Base-by-base conservation (phyloP, 2,329 filamentous ascomycete genomes). In the Cladosporium austrohemisphaericum region DNA sequence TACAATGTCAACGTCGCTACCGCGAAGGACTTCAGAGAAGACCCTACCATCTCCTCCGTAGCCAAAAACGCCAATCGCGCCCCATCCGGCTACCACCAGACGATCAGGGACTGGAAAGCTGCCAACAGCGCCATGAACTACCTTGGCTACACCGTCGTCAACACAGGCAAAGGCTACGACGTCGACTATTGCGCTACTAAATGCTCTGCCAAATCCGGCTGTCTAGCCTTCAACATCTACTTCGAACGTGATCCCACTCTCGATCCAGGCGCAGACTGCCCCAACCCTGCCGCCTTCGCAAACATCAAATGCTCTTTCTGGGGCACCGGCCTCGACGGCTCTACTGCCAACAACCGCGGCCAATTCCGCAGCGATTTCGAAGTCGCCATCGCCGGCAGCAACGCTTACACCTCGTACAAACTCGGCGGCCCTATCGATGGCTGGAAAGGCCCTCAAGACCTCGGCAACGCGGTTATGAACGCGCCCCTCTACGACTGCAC, bases 301-400 rank as follows among this genome's bases (percentile, higher is more conserved):
- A 63, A 61, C 32, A 53, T 56, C 52, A 68, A 68, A 51, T 70
- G 68, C 53, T 60, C 63, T 2, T 55, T 65, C 19, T 70, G 64
- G 59, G 67, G 68, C 11, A 58, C 60, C 3, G 54, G 55, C 2
- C 51, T 68, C 38, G 50, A 50, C n/a, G 49, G 54, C 6, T 54
- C 44, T 2, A 65, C 60, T 7, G 67, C 66, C 4, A 64, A 46
- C 25, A 71, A 70, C 54, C 37, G 26, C 3, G 68, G 66, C 19
- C 59, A 69, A 53, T 63, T 51, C 47, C 61, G 65, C 8, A 56
- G 51, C 22, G 35, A 57, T 14, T 64, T 74, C 65, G 57, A 64
- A 7, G 66, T 73, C 31, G 64, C 68, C 26, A 69, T 74, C 36
- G 64, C 70, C 16, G 71, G 66, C n/a, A 71, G 67, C 31, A 72